Base-by-base conservation (phyloP, 371 early-diverging fungal species). In the Rhizomucor miehei region DNA sequence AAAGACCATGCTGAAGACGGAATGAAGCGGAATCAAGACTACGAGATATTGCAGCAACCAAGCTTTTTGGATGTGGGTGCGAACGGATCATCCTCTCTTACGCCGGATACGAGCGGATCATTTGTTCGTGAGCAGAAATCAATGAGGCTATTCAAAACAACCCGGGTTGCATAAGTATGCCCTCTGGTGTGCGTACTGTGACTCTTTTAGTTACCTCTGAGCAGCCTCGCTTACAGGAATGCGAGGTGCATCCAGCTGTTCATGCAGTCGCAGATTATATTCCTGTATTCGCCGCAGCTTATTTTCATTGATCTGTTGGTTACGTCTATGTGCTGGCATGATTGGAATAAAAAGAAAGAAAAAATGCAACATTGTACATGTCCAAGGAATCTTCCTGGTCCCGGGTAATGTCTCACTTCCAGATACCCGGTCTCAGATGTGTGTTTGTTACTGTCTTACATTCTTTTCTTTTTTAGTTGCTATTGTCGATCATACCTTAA, bases 181-280 rank as follows among this genome's bases (percentile, higher is more conserved):
- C 17, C 41, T 53, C 12, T 6, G 10, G 35, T 36, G 49, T 36
- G 17, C n/a, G 16, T 29, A 21, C 25, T 14, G 14, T 24, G 25
- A 17, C 19, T 43, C 24, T 4, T 14, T 12, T 3, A 9, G 40
- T 38, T 59, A 57, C 65, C 48, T 52, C 25, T 54, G 17, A 10
- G 53, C 35, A 19, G 93, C 93, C 64, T 91, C 89, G 43, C 90
- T 89, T 10, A 93, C 88, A 20, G 88, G 75, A 29, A 91, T 78
- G 35, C 94, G 81, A 8, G 86, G 85, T 55, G 89, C 75, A 51
- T 93, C 92, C 39, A 93, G 79, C 59, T 88, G 89, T 54, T 89
- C 87, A 54, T 79, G 75, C 46, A 93, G 67, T 6, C 89, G 82
- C 66, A 75, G 75, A 65, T 88, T 93, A 63, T 86, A 79, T 62